Evolutionary conservation across 371 early-diverging fungal genomes (phyloP), one percentile per base, ranked within the genome.

Genomic region (Phascolomyces articulosus): DNA sequence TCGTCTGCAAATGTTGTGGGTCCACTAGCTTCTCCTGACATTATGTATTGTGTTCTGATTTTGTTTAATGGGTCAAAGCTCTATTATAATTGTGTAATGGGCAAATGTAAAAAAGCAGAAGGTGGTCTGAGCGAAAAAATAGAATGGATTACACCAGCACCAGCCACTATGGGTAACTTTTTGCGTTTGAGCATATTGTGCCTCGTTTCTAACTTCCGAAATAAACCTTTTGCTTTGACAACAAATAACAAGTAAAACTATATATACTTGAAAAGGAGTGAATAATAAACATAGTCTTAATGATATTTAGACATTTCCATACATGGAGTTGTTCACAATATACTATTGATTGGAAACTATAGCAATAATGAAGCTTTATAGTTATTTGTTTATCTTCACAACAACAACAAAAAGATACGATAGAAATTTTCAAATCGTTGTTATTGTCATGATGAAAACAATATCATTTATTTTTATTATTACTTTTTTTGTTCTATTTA

Each of bases 1-100:
- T 90, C 90, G 75, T 89, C 85, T 15, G 87, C 78, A 71, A 91
- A 89, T 18, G 76, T 78, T 27, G 89, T 75, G 11, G 90, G 88
- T 29, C 90, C 90, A 34, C 65, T 72, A 7, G 77, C 70, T 58
- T 66, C 70, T 58, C 66, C 55, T 29, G 70, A 51, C 76, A 75
- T 75, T 21, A 28, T 11, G 34, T 40, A 13, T 47, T 6, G 6
- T 4, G 8, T 44, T 47, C 6, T 20, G 16, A n/a, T n/a, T n/a
- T n/a, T n/a, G n/a, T n/a, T n/a, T n/a, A n/a, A n/a, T n/a, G n/a
- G n/a, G n/a, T n/a, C n/a, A n/a, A n/a, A n/a, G n/a, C n/a, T n/a
- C n/a, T 18, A 47, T 18, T 18, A 51, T 51, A 24, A 51, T 23
- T 51, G 51, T 23, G 51, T 20, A 23, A 24, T 24, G 26, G 11